Evolutionary conservation across 2,329 filamentous ascomycete species (phyloP).

Genomic region (Didymellaceae sp.): DNA sequence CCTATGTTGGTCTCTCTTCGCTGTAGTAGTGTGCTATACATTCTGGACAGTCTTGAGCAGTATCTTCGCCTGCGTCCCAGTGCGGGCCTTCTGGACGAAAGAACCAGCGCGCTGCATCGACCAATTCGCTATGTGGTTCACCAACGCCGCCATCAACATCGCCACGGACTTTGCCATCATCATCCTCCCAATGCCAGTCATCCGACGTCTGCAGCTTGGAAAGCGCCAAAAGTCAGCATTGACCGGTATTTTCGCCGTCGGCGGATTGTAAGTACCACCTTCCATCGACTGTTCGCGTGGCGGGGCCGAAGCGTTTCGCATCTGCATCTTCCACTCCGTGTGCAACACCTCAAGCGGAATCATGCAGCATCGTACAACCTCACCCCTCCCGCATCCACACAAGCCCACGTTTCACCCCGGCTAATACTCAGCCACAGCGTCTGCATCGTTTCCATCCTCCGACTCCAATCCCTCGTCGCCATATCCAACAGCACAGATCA

Average conservation of each 20-base stretch:
- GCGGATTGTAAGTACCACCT: slow-evolving; percentile 47
- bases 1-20: slow-evolving; percentile 32
- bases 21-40: slow-evolving; percentile 35
- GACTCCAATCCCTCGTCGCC: slow-evolving; percentile 41
- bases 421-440: slow-evolving; percentile 33
- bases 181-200: slow-evolving; percentile 44
- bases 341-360: neutral
- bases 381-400: neutral
- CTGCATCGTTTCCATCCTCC: slow-evolving; percentile 44
- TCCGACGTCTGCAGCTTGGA: slow-evolving; percentile 44
- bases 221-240: slow-evolving; percentile 46
- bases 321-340: slow-evolving; percentile 12
- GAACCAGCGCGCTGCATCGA: slow-evolving; percentile 41
- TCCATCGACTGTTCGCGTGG: slow-evolving; percentile 1
- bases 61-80: slow-evolving; percentile 43
- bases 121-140: slow-evolving; percentile 40
- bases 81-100: slow-evolving; percentile 44
- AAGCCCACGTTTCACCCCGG: neutral
- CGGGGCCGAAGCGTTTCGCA: slow-evolving; percentile 1
- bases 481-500: slow-evolving; percentile 40
- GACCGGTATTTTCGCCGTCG: slow-evolving; percentile 48
- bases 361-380: neutral
- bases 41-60: slow-evolving; percentile 42
- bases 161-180: slow-evolving; percentile 44
- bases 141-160: slow-evolving; percentile 43